A percentile compares a stretch with the other conserved stretches of the same genome.
phyloP scores from a whole-genome alignment of 768 basidiomycete species.

The Trametes maxima region DNA sequence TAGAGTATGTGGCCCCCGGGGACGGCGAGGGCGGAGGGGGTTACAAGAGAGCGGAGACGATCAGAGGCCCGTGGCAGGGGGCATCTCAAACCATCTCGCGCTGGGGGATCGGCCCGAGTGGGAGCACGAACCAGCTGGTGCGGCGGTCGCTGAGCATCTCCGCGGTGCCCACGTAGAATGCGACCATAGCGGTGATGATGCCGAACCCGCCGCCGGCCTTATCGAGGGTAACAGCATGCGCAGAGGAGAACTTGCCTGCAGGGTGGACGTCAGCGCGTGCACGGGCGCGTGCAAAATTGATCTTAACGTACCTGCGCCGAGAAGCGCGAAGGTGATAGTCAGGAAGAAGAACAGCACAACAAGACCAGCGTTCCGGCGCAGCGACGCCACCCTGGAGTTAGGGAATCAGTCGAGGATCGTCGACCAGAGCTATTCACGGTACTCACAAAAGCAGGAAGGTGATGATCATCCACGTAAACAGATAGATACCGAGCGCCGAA shows the following conservation, averaged over 20 bases:
- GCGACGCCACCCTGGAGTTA: constrained; percentile 45
- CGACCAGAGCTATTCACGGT: neutral
- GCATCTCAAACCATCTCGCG: constrained; percentile 19
- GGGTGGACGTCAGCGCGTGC: constrained; percentile 1
- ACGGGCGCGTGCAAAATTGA: neutral
- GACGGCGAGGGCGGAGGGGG: constrained; percentile 10
- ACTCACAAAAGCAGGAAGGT: constrained; percentile 71
- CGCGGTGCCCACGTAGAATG: constrained; percentile 48
- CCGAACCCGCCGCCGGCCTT: constrained; percentile 51
- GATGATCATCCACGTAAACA: constrained; percentile 73
- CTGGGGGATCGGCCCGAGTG: constrained; percentile 38
- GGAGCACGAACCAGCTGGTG: constrained; percentile 45
- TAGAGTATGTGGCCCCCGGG: constrained; percentile 16
- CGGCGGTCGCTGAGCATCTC: constrained; percentile 39
- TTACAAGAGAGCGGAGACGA: neutral
- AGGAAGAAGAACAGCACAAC: constrained; percentile 55
- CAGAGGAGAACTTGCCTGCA: constrained; percentile 26
- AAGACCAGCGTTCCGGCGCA: constrained; percentile 53
- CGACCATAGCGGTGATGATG: constrained; percentile 48
- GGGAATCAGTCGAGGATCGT: neutral
- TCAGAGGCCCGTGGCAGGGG: neutral
- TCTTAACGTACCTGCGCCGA: constrained; percentile 42
- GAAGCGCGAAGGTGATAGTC: constrained; percentile 52
- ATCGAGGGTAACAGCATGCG: constrained; percentile 18
- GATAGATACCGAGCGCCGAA: constrained; percentile 73